Conservation (phyloP, 805 yeast species). For the Cyberlindnera petersonii region DNA sequence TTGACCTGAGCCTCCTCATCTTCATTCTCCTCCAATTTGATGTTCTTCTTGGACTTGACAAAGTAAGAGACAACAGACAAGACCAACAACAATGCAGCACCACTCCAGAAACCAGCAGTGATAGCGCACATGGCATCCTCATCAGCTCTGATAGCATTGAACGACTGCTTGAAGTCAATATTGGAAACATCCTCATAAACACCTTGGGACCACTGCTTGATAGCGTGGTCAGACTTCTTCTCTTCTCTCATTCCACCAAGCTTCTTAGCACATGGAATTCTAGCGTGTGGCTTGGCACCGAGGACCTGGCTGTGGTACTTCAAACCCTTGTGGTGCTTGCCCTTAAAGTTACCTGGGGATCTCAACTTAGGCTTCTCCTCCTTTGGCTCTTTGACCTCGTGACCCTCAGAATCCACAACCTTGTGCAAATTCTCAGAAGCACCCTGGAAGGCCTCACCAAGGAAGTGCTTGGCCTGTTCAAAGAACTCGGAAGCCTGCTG, state of each 20-base stretch:
- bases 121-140: constrained; percentile 14
- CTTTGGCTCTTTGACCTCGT: constrained; percentile 5
- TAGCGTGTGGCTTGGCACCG: constrained; percentile 8
- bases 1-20: constrained; percentile 10
- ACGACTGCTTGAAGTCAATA: constrained; percentile 17
- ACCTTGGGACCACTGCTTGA: constrained; percentile 11
- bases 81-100: constrained; percentile 5
- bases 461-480: constrained; percentile 6
- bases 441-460: constrained; percentile 6
- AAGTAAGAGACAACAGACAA: constrained; percentile 4
- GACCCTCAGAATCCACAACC: constrained; percentile 8
- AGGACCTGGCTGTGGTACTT: constrained; percentile 1
- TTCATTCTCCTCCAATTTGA: constrained; percentile 3
- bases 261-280: constrained; percentile 5
- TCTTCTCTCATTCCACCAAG: no score
- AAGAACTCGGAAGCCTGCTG: constrained; percentile 7
- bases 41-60: constrained; percentile 1
- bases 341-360: constrained; percentile 6
- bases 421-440: constrained; percentile 8
- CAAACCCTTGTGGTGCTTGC: not conserved
- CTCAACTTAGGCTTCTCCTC: constrained; percentile 4
- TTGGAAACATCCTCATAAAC: constrained; percentile 14
- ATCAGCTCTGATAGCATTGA: constrained; percentile 8
- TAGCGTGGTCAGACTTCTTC: constrained; percentile 2
- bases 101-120: constrained; percentile 10